phyloP scores from a whole-genome alignment of 1,139 yeast species.

The Arxiozyma slooffiae region DNA sequence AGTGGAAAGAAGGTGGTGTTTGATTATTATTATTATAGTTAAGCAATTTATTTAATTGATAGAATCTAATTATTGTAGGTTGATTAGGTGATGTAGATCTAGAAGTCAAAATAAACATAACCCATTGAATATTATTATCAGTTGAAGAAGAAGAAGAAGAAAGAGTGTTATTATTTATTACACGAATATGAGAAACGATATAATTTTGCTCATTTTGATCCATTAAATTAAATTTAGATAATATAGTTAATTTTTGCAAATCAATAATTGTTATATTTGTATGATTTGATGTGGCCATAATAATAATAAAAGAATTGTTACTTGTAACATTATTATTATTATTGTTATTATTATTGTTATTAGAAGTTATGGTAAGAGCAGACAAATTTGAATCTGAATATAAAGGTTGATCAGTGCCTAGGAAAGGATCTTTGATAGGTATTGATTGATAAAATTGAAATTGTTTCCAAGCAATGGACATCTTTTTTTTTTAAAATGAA shows the following conservation, averaged over 20 bases:
- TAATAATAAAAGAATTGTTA: constrained; percentile 40
- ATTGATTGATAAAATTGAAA: constrained; percentile 77
- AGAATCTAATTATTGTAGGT: constrained; percentile 58
- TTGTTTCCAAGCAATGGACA: constrained; percentile 58
- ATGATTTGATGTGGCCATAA: constrained; percentile 46
- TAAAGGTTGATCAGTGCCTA: constrained; percentile 51
- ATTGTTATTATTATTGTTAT: no score
- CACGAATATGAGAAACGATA: constrained; percentile 51
- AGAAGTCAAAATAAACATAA: not conserved
- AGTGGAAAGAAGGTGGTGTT: constrained; percentile 34
- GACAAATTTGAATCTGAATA: constrained; percentile 70
- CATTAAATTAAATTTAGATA: not conserved
- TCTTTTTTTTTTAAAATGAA: not conserved
- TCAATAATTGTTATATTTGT: constrained; percentile 54
- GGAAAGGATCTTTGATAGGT: constrained; percentile 77
- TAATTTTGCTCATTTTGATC: constrained; percentile 38
- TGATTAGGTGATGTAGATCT: constrained; percentile 54
- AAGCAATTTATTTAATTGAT: constrained; percentile 45
- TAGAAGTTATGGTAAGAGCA: constrained; percentile 48
- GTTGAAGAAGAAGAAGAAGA: not conserved
- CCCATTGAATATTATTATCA: not conserved
- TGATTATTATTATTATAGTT: constrained; percentile 24
- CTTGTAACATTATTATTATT: constrained; percentile 33
- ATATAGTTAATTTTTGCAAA: constrained; percentile 31
- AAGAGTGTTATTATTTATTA: constrained; percentile 42